phyloP scores from a whole-genome alignment of 2,329 filamentous ascomycete species.

The Pyrenophora teres region DNA sequence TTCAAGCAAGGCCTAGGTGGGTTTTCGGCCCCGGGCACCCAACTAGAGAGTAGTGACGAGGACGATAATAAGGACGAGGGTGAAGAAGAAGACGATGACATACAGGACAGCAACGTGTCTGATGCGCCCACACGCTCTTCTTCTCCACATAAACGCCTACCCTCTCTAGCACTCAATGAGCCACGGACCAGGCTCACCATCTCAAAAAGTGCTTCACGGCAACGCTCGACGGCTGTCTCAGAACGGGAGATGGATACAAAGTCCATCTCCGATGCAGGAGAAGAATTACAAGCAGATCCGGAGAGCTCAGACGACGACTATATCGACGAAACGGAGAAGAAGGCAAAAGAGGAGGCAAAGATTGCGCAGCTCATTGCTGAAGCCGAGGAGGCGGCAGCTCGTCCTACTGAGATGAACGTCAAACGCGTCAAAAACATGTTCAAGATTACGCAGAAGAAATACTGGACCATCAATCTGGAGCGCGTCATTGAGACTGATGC shows the following conservation, averaged over 20 bases:
- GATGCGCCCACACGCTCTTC: conserved; percentile 21
- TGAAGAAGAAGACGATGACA: conserved; percentile 20
- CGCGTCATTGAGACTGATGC: conserved; percentile 52
- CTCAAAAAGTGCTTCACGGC: conserved; percentile 20
- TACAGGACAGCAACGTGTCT: conserved; percentile 21
- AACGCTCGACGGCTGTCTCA: neutral
- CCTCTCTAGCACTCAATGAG: conserved; percentile 16
- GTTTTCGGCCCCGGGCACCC: conserved; percentile 62
- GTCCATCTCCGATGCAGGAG: conserved; percentile 7
- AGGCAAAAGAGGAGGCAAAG: conserved; percentile 53
- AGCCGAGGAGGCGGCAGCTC: conserved; percentile 52
- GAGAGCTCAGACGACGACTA: conserved; percentile 51
- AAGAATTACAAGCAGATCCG: neutral
- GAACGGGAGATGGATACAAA: conserved; percentile 10
- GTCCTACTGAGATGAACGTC: conserved; percentile 50
- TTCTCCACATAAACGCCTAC: conserved; percentile 17
- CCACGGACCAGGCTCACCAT: conserved; percentile 19
- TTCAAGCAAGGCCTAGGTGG: conserved; percentile 55
- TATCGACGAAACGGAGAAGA: conserved; percentile 62
- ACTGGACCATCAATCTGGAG: conserved; percentile 61
- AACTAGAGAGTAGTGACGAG: conserved; percentile 41
- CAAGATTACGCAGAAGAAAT: conserved; percentile 62
- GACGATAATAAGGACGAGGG: conserved; percentile 12
- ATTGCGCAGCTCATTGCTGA: conserved; percentile 53
- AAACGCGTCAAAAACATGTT: conserved; percentile 57